Evolutionary conservation across 2,329 filamentous ascomycete species (phyloP).

Genomic region (Stylonectria norvegica): DNA sequence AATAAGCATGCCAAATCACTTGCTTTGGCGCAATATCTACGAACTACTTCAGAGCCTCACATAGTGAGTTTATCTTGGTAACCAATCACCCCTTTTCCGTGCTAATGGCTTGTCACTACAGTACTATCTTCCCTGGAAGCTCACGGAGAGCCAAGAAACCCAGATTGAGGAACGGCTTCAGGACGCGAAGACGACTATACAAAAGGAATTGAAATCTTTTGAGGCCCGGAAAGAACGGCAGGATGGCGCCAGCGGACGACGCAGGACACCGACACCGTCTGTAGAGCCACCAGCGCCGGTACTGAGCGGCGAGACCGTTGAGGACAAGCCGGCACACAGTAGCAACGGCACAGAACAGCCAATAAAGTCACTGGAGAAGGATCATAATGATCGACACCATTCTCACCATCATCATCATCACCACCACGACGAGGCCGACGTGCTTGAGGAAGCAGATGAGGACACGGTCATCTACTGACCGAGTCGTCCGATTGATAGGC

Average conservation of each 20-base stretch:
- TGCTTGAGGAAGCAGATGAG: conserved; percentile 80
- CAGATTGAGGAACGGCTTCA: conserved; percentile 67
- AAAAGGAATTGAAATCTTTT: conserved; percentile 63
- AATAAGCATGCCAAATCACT: conserved; percentile 70
- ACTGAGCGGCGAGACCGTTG: conserved; percentile 9
- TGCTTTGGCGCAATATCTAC: conserved; percentile 67
- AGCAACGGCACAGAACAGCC: conserved; percentile 7
- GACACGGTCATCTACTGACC: conserved; percentile 85
- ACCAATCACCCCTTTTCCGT: neutral
- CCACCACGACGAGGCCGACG: conserved; percentile 70
- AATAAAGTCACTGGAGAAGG: conserved; percentile 10
- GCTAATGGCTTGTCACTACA: conserved; percentile 34
- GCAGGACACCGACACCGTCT: conserved; percentile 1
- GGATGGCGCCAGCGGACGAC: too few relatives aligned
- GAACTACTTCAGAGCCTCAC: conserved; percentile 66
- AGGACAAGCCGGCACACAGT: conserved; percentile 6
- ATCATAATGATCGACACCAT: conserved; percentile 8
- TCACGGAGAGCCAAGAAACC: conserved; percentile 65
- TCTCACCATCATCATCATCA: conserved; percentile 39
- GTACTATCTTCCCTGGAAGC: conserved; percentile 85
- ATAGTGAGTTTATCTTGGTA: conserved; percentile 56
- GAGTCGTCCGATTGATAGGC: neutral
- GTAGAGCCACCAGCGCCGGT: conserved; percentile 15
- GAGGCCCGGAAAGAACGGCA: conserved; percentile 45
- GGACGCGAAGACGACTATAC: conserved; percentile 60